Conservation (phyloP, 768 basidiomycete genomes). For the Kwoniella sp. region DNA sequence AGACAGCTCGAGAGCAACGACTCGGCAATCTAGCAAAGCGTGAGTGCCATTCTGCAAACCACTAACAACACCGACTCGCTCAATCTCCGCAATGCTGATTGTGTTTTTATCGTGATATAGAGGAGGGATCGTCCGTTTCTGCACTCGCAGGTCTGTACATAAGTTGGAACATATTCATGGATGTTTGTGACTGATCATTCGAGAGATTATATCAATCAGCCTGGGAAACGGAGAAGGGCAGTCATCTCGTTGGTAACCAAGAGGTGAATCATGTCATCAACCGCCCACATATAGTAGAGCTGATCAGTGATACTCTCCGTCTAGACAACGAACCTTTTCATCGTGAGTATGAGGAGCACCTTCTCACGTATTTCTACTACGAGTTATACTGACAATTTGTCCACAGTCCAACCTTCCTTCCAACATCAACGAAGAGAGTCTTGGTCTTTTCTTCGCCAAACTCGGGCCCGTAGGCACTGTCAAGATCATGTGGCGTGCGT, state of each 20-base stretch:
- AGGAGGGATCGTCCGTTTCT: constrained; percentile 70
- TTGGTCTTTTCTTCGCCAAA: constrained; percentile 89
- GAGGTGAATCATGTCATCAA: constrained; percentile 61
- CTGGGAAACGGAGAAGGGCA: constrained; percentile 62
- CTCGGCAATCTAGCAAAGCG: constrained; percentile 58
- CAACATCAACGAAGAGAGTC: constrained; percentile 77
- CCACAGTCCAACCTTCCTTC: constrained; percentile 72
- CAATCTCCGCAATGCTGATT: background rate
- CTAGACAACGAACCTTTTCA: constrained; percentile 92
- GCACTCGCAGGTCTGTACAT: constrained; percentile 75
- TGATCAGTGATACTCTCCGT: background rate
- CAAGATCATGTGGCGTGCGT: constrained; percentile 85
- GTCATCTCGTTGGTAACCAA: constrained; percentile 63
- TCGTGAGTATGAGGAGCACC: constrained; percentile 58
- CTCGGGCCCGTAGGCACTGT: constrained; percentile 76
- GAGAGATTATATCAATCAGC: constrained; percentile 59
- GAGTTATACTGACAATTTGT: background rate
- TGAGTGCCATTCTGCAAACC: constrained; percentile 26
- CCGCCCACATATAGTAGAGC: constrained; percentile 7
- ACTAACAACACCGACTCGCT: no score
- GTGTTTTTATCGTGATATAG: constrained; percentile 13
- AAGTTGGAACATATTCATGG: background rate
- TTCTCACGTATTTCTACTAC: background rate
- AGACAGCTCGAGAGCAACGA: constrained; percentile 84
- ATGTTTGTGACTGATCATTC: constrained; percentile 30